Evolutionary conservation across 2,329 filamentous ascomycete species (phyloP), one percentile per base, ranked within the genome.

Genomic region (Hymenoscyphus linearis): DNA sequence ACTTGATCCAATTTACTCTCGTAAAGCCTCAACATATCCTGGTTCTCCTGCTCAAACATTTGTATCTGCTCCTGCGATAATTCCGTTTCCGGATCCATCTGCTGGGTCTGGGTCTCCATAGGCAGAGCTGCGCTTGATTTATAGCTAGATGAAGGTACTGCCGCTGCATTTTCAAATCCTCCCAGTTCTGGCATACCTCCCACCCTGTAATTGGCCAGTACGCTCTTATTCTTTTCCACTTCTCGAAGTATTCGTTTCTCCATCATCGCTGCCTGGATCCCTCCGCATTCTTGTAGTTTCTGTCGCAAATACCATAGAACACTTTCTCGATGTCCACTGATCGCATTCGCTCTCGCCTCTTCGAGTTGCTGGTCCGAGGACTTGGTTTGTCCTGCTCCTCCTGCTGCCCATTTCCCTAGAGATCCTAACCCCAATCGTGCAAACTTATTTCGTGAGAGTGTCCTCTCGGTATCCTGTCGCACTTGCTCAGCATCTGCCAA

Each of bases 1-100:
- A 98, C 91, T 82, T 98, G 95, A 74, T 93, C 89, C 73, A 98
- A 79, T n/a, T 90, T 92, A 76, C 89, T 91, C 75, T 97, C 91
- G 75, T 96, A 96, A 75, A 96, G 90, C 74, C 89, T 90, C 68
- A 98, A 81, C 87, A 99, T 92, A 65, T 91, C 87, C 74, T 92
- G 87, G 72, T 98, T 97, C 72, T 96, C 93, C 75, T 91, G 85
- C 68, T 93, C 93, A 77, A 99, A 98, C 72, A 96, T 84, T 74
- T 97, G 93, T 58, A 95, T 79, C 75, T 98, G 93, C 72, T 97
- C 92, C 25, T 86, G 81, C 18, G 89, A 91, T 64, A 97, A 78
- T 50, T 85, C 76, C 57, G 76, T 69, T 25, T 69, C 65, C 18
- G 60, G 57, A 57, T 74, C 67, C 13, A 62, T 40, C 59, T 63